These are phyloP conservation scores for Pisolithus marmoratus DNA, from an alignment of 768 basidiomycete genomes.

Conservation along the genomic window DNA sequence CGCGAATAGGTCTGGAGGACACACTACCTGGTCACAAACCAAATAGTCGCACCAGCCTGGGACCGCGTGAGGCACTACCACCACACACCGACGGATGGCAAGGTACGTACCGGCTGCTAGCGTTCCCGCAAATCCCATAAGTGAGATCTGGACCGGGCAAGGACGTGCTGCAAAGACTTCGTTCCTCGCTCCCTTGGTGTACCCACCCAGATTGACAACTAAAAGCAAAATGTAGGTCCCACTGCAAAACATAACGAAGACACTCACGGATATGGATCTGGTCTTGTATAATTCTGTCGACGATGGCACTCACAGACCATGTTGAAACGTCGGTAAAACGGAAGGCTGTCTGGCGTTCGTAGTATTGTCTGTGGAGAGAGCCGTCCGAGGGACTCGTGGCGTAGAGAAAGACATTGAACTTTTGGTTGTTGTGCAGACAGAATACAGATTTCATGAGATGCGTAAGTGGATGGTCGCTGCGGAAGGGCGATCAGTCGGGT, in stretches of 20 bases:
- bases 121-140: constrained; percentile 50
- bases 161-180: constrained; percentile 48
- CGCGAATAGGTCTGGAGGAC: constrained; percentile 35
- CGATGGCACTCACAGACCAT: constrained; percentile 31
- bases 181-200: constrained; percentile 48
- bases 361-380: constrained; percentile 37
- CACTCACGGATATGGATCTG: constrained; percentile 42
- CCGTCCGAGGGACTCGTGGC: constrained; percentile 45
- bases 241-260: neutral
- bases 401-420: constrained; percentile 40
- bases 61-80: neutral
- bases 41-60: constrained; percentile 46
- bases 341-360: constrained; percentile 32
- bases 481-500: neutral
- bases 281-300: constrained; percentile 35
- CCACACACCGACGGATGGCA: neutral
- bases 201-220: constrained; percentile 45
- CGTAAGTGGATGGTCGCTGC: constrained; percentile 45
- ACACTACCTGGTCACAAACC: constrained; percentile 38
- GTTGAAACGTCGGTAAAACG: constrained; percentile 39
- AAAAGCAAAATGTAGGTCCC: neutral
- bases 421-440: constrained; percentile 33
- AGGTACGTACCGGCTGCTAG: constrained; percentile 29
- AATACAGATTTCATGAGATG: constrained; percentile 51
- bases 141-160: constrained; percentile 42